Percentiles rank a stretch among this genome's conserved stretches.
These are phyloP conservation scores for Erodium moschatum DNA, from an alignment of 441 rosid genomes.

Conservation along the genomic window DNA sequence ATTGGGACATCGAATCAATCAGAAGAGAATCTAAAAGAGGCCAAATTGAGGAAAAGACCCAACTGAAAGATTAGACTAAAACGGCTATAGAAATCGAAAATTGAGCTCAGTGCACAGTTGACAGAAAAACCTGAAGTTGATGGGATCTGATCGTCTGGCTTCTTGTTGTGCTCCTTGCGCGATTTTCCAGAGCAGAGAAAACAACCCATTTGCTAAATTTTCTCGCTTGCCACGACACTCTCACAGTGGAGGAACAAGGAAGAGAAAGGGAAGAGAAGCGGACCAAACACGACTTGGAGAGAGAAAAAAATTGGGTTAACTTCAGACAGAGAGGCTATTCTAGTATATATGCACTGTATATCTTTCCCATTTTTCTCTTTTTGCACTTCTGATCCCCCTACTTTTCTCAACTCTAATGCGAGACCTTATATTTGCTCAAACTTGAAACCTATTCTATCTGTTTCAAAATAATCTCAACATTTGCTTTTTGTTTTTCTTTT, in stretches of 20 bases:
- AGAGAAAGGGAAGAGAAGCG: background rate
- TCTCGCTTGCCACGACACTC: background rate
- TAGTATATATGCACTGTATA: background rate
- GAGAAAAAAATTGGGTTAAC: too few species aligned
- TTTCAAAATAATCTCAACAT: background rate
- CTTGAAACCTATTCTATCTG: background rate
- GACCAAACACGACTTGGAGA: background rate
- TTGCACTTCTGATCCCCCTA: background rate
- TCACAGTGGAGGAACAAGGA: background rate
- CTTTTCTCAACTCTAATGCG: background rate
- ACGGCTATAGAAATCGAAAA: background rate
- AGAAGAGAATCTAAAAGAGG: background rate
- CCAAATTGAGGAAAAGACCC: background rate
- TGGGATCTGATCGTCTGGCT: slow-evolving; percentile 30
- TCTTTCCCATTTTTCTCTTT: background rate
- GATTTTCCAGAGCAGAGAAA: slow-evolving; percentile 67
- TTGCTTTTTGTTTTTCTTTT: too few species aligned
- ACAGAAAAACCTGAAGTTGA: slow-evolving; percentile 40
- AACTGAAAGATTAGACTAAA: background rate
- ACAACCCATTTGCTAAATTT: slow-evolving; percentile 48
- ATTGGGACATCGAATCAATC: background rate
- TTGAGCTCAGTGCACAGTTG: background rate
- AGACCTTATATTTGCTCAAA: background rate
- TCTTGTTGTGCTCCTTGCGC: slow-evolving; percentile 31
- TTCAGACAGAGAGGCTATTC: too few species aligned